phyloP scores from a whole-genome alignment of 1,284 basidiomycete species.

The Ceratobasidium sp. region DNA sequence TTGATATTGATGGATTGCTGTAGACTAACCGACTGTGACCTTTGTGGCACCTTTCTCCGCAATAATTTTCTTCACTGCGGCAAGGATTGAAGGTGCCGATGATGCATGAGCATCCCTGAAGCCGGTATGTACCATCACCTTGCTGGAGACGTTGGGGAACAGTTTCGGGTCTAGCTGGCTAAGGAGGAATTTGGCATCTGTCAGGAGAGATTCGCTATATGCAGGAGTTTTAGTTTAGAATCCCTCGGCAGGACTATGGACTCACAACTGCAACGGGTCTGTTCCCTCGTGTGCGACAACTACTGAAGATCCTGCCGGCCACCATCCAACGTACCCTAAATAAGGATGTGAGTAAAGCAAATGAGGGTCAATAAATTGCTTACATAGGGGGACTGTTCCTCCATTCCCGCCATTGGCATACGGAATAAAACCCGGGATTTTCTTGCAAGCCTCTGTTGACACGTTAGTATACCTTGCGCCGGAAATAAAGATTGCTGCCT shows the following conservation, averaged over 20 bases:
- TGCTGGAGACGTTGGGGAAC: slow-evolving; percentile 25
- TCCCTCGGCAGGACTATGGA: neutral
- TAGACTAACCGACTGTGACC: slow-evolving; percentile 12
- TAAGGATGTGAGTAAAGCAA: neutral
- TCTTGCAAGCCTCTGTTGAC: slow-evolving; percentile 29
- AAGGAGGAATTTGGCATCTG: slow-evolving; percentile 25
- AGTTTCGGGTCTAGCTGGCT: neutral
- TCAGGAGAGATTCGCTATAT: slow-evolving; percentile 32
- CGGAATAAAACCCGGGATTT: slow-evolving; percentile 26
- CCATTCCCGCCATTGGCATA: slow-evolving; percentile 31
- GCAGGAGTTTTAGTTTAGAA: neutral
- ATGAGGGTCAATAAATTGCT: slow-evolving; percentile 52
- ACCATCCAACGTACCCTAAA: slow-evolving; percentile 60
- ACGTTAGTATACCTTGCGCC: neutral
- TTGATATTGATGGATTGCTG: neutral
- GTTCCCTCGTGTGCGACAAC: slow-evolving; percentile 49
- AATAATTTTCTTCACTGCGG: slow-evolving; percentile 33
- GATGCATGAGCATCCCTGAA: slow-evolving; percentile 38
- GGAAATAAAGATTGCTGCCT: slow-evolving; percentile 53
- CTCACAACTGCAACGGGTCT: slow-evolving; percentile 46
- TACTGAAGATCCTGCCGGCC: slow-evolving; percentile 51
- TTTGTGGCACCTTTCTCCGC: slow-evolving; percentile 11
- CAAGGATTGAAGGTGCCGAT: slow-evolving; percentile 11
- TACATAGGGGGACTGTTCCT: slow-evolving; percentile 58
- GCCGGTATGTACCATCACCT: slow-evolving; percentile 33